These are phyloP conservation scores for Pseudoscleropodium purum DNA, from an alignment of 225 moss, liverwort and hornwort genomes.

Conservation along the genomic window DNA sequence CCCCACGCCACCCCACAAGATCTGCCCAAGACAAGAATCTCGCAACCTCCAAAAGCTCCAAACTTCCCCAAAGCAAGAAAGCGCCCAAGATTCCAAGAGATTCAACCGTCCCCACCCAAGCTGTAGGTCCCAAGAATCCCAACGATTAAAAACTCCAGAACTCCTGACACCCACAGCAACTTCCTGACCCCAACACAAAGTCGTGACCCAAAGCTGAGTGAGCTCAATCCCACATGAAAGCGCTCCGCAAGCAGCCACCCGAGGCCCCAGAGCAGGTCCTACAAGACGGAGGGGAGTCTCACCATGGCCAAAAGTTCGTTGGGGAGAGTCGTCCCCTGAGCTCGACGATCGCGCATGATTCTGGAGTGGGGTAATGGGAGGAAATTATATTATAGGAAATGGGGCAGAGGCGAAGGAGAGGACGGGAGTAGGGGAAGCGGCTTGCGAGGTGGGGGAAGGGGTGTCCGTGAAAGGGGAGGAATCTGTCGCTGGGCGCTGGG, in stretches of 20 bases:
- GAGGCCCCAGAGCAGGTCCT: neutral
- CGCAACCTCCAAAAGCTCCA: neutral
- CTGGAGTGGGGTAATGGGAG: no score
- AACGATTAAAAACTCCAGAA: neutral
- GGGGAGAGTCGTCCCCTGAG: neutral
- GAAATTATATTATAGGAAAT: neutral
- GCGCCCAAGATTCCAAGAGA: neutral
- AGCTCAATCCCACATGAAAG: neutral
- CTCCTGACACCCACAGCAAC: neutral
- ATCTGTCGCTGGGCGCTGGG: neutral
- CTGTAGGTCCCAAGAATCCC: neutral
- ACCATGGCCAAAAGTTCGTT: neutral
- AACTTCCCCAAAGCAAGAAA: neutral
- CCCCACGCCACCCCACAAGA: neutral
- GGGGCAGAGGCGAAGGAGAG: neutral
- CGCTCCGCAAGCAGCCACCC: neutral
- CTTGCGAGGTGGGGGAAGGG: neutral
- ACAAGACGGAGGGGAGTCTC: neutral
- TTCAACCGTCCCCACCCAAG: neutral
- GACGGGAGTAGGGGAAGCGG: neutral
- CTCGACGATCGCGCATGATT: neutral
- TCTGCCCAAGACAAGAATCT: neutral
- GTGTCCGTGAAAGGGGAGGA: neutral
- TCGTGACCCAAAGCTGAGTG: neutral
- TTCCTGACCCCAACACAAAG: neutral